These are phyloP conservation scores for Phytopythium ostracodes DNA, from an alignment of 352 stramenopile species.

Conservation along the genomic window DNA sequence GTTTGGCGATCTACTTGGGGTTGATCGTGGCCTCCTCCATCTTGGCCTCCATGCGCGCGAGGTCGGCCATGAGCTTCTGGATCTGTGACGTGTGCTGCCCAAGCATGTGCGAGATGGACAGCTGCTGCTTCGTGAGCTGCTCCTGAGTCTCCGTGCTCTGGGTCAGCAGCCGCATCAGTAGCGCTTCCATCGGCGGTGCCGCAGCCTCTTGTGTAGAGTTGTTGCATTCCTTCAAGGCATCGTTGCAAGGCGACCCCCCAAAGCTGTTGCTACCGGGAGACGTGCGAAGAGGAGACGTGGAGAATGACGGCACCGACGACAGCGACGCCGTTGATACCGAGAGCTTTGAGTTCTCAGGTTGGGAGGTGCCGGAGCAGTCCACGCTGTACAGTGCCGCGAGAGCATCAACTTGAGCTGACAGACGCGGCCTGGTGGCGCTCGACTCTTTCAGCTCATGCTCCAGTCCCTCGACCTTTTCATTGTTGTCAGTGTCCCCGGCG, in stretches of 20 bases:
- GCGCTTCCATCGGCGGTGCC: slow-evolving; percentile 47
- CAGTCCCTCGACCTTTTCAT: neutral
- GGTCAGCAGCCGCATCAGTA: slow-evolving; percentile 78
- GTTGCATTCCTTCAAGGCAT: neutral
- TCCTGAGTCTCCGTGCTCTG: slow-evolving; percentile 84
- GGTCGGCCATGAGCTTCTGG: slow-evolving; percentile 67
- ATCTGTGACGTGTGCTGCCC: slow-evolving; percentile 69
- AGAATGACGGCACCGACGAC: slow-evolving; percentile 9
- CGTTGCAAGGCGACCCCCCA: neutral
- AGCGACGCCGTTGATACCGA: slow-evolving; percentile 32
- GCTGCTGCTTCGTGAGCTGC: slow-evolving; percentile 73
- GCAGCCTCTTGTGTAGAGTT: no score
- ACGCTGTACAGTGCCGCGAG: slow-evolving; percentile 2
- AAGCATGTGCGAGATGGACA: slow-evolving; percentile 59
- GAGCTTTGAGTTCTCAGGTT: neutral
- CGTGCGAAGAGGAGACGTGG: neutral
- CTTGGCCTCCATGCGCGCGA: slow-evolving; percentile 77
- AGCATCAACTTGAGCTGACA: slow-evolving; percentile 3
- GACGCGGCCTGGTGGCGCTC: neutral
- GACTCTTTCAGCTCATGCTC: neutral
- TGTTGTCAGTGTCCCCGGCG: slow-evolving; percentile 2
- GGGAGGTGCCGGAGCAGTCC: neutral
- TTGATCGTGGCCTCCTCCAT: slow-evolving; percentile 38
- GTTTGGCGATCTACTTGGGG: slow-evolving; percentile 9
- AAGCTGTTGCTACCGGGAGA: neutral